Evolutionary conservation across 495 filamentous ascomycete species (phyloP).

Genomic region (Trichoderma gamsii): DNA sequence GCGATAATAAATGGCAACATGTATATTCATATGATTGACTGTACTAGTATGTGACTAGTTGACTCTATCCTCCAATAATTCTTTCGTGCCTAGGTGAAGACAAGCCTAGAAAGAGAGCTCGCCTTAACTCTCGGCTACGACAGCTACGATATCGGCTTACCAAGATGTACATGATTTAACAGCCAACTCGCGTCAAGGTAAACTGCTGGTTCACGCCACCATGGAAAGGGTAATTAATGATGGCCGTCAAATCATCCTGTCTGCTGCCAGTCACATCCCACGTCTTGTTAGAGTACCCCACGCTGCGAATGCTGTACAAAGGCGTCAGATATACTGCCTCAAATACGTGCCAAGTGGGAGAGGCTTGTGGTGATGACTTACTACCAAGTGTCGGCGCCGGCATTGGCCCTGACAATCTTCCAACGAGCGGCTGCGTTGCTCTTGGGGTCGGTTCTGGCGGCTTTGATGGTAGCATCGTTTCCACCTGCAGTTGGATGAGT

Average conservation of each 20-base stretch:
- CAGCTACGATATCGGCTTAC: too few species aligned
- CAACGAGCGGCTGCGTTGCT: not conserved
- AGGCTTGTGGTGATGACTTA: not conserved
- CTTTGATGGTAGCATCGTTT: not conserved
- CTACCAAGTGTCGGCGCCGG: not conserved
- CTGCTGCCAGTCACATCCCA: not conserved
- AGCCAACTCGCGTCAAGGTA: not conserved
- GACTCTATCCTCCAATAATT: not conserved
- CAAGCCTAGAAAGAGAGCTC: too few species aligned
- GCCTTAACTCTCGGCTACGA: too few species aligned
- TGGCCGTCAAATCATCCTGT: not conserved
- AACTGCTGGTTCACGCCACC: constrained; percentile 1
- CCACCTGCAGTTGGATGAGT: not conserved
- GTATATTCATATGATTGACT: not conserved
- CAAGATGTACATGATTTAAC: too few species aligned
- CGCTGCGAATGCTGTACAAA: not conserved
- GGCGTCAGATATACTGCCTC: not conserved
- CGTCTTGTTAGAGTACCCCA: not conserved
- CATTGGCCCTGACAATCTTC: not conserved
- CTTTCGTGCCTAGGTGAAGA: not conserved
- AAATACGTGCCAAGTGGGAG: not conserved
- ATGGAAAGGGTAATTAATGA: not conserved
- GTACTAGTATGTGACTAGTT: not conserved
- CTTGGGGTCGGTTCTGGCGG: not conserved
- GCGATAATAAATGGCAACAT: not conserved